Conservation (phyloP, 208 protist species). For the Trichomonas tenax region DNA sequence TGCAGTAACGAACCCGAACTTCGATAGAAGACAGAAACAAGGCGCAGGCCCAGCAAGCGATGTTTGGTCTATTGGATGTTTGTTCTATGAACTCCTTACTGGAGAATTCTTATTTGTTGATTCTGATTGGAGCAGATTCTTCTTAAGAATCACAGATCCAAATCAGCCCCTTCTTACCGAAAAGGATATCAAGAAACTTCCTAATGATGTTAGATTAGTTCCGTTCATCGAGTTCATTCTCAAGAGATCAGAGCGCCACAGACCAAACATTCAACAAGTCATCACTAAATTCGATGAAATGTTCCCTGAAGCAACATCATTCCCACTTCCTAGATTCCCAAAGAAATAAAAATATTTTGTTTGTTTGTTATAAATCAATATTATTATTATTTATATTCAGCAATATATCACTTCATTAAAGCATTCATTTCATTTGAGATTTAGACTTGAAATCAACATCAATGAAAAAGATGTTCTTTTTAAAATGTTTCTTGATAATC, state of each 20-base stretch:
- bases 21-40: not conserved
- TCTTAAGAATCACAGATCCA: not conserved
- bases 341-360: not conserved
- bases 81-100: constrained; percentile 31
- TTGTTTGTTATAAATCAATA: not conserved
- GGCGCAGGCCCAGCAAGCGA: constrained; percentile 11
- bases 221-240: not conserved
- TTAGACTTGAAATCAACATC: no score
- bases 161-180: not conserved
- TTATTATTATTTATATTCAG: no score
- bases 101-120: constrained; percentile 32
- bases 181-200: not conserved
- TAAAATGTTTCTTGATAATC: no score
- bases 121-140: not conserved
- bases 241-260: not conserved
- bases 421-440: no score
- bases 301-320: not conserved
- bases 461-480: no score
- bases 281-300: constrained; percentile 9
- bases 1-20: not conserved
- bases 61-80: constrained; percentile 34
- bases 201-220: not conserved
- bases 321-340: not conserved
- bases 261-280: not conserved
- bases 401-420: no score